Evolutionary conservation across 2,329 filamentous ascomycete species (phyloP).

Genomic region (Xylaria sp.): DNA sequence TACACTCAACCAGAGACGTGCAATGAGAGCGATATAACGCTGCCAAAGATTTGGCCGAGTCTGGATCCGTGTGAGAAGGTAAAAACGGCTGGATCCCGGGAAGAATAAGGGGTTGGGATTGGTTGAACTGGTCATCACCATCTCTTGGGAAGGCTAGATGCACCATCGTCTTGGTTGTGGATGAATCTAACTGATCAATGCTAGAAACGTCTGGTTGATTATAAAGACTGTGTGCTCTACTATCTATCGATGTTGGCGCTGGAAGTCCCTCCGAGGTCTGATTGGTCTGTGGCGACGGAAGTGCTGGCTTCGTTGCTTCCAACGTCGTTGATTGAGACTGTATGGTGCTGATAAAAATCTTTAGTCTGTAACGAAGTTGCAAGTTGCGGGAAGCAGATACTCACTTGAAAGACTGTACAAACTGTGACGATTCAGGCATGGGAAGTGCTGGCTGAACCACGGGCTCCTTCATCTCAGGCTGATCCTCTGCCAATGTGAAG

Average conservation of each 20-base stretch:
- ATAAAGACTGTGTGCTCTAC: conserved; percentile 59
- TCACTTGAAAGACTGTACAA: conserved; percentile 59
- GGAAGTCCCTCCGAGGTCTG: conserved; percentile 41
- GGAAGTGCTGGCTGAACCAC: conserved; percentile 53
- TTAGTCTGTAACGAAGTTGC: conserved; percentile 17
- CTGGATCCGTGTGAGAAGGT: conserved; percentile 79
- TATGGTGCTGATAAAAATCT: conserved; percentile 41
- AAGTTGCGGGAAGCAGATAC: conserved; percentile 29
- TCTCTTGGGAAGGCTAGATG: conserved; percentile 66
- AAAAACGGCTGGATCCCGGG: conserved; percentile 86
- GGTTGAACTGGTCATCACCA: conserved; percentile 60
- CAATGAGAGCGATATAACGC: conserved; percentile 94
- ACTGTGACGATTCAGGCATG: conserved; percentile 54
- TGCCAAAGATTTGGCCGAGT: conserved; percentile 82
- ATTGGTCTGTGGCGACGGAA: conserved; percentile 48
- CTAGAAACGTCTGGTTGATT: conserved; percentile 61
- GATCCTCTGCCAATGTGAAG: conserved; percentile 65
- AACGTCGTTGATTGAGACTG: conserved; percentile 40
- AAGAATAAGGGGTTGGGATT: conserved; percentile 76
- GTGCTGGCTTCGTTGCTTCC: conserved; percentile 29
- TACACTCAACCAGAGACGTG: conserved; percentile 92
- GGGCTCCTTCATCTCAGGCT: conserved; percentile 54
- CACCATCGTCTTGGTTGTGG: conserved; percentile 62
- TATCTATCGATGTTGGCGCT: conserved; percentile 34
- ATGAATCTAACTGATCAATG: conserved; percentile 64